phyloP scores from a whole-genome alignment of 1,284 basidiomycete species.

The Ceratobasidium sp. region DNA sequence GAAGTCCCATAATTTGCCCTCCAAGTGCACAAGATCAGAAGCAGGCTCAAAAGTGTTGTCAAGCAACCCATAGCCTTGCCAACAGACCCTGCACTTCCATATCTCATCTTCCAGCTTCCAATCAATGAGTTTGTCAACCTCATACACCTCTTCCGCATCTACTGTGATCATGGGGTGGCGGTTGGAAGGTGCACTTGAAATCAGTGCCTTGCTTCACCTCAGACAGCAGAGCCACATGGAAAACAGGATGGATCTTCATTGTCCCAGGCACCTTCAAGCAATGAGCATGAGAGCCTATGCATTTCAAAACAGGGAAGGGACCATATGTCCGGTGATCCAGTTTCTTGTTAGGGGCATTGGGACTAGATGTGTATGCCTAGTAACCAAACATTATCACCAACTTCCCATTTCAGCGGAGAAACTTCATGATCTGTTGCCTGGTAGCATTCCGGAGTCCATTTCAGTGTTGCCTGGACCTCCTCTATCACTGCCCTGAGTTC shows the following conservation, averaged over 20 bases:
- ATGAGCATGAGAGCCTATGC: slow-evolving; percentile 3
- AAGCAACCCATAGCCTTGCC: too few species aligned
- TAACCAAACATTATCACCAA: slow-evolving; percentile 43
- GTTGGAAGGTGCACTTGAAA: neutral
- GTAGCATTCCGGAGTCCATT: neutral
- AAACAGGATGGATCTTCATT: slow-evolving; percentile 18
- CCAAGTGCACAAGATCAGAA: too few species aligned
- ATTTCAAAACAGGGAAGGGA: slow-evolving; percentile 42
- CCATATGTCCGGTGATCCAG: slow-evolving; percentile 42
- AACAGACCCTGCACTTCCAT: too few species aligned
- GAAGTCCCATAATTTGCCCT: too few species aligned
- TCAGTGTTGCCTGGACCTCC: slow-evolving; percentile 9
- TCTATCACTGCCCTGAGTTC: too few species aligned
- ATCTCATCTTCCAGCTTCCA: too few species aligned
- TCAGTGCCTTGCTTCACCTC: neutral
- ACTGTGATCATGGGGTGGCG: neutral
- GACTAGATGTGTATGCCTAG: slow-evolving; percentile 41
- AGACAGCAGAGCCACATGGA: neutral
- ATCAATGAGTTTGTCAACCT: too few species aligned
- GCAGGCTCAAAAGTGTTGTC: too few species aligned
- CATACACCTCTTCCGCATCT: neutral
- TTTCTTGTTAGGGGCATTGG: slow-evolving; percentile 42
- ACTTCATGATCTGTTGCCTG: neutral
- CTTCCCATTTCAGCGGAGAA: slow-evolving; percentile 19
- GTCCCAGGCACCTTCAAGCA: neutral